Percentiles rank a stretch among this genome's conserved stretches.
Conservation (phyloP, 139 green algal genomes). For the Coccomyxa sp. region DNA sequence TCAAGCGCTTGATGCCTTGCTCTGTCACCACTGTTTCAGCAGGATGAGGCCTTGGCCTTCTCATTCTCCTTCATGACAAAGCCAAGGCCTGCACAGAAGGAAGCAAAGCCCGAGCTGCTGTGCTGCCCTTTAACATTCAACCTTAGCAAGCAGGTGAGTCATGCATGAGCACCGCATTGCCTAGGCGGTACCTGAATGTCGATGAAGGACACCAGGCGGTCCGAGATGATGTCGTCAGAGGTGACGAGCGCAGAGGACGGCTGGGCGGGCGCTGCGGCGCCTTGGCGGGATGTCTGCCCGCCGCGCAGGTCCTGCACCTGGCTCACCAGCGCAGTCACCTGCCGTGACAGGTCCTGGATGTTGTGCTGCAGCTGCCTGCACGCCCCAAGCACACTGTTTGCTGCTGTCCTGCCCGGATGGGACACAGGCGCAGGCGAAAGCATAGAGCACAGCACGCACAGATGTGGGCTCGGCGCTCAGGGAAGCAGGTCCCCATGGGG, state of each 20-base stretch:
- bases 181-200: conserved; percentile 20
- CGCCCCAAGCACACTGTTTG: background rate
- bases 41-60: too few species aligned
- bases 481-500: too few species aligned
- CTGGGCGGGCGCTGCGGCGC: conserved; percentile 2
- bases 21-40: too few species aligned
- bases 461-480: too few species aligned
- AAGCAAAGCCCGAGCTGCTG: background rate
- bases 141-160: background rate
- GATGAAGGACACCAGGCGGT: conserved; percentile 31
- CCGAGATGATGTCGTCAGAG: conserved; percentile 34
- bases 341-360: conserved; percentile 30
- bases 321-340: conserved; percentile 32
- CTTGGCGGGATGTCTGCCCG: conserved; percentile 1
- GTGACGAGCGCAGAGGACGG: background rate
- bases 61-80: too few species aligned
- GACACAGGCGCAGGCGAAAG: too few species aligned
- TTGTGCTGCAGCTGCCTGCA: conserved; percentile 28
- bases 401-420: too few species aligned
- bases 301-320: conserved; percentile 24
- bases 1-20: too few species aligned
- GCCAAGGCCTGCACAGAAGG: background rate
- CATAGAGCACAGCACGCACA: too few species aligned
- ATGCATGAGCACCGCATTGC: background rate
- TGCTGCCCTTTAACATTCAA: too few species aligned